These are phyloP conservation scores for Debaryomycetaceae sp. DNA, from an alignment of 1,139 yeast genomes.

Conservation along the genomic window DNA sequence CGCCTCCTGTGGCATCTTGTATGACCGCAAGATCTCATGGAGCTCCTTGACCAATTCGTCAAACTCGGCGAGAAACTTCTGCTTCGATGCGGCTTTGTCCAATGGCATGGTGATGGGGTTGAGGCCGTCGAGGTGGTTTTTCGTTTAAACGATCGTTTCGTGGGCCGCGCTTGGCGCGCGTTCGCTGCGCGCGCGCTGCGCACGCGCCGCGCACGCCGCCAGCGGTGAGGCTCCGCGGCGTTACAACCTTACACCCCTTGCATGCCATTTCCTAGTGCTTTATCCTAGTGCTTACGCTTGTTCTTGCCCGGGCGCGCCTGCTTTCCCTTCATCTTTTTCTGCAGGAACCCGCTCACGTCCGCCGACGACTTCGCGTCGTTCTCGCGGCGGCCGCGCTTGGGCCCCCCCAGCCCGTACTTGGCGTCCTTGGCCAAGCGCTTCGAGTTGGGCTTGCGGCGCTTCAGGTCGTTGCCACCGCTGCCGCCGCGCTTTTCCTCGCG, in stretches of 20 bases:
- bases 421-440: conserved; percentile 66
- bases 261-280: background rate
- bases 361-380: conserved; percentile 74
- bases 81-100: conserved; percentile 41
- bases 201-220: too few relatives aligned
- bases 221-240: background rate
- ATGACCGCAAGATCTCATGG: conserved; percentile 53
- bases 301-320: conserved; percentile 70
- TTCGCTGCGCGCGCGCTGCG: too few relatives aligned
- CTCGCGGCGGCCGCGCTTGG: conserved; percentile 66
- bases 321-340: conserved; percentile 50
- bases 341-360: conserved; percentile 62
- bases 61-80: conserved; percentile 69
- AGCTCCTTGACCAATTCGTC: conserved; percentile 78
- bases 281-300: conserved; percentile 29
- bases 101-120: too few relatives aligned
- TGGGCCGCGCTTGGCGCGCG: too few relatives aligned
- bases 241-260: too few relatives aligned
- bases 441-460: conserved; percentile 53
- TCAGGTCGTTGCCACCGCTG: conserved; percentile 27
- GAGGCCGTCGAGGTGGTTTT: too few relatives aligned
- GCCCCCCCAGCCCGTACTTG: conserved; percentile 65
- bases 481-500: conserved; percentile 35
- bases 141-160: too few relatives aligned
- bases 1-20: conserved; percentile 86